Base-by-base conservation (phyloP, 495 filamentous ascomycete species). In the Copromyces sp. region DNA sequence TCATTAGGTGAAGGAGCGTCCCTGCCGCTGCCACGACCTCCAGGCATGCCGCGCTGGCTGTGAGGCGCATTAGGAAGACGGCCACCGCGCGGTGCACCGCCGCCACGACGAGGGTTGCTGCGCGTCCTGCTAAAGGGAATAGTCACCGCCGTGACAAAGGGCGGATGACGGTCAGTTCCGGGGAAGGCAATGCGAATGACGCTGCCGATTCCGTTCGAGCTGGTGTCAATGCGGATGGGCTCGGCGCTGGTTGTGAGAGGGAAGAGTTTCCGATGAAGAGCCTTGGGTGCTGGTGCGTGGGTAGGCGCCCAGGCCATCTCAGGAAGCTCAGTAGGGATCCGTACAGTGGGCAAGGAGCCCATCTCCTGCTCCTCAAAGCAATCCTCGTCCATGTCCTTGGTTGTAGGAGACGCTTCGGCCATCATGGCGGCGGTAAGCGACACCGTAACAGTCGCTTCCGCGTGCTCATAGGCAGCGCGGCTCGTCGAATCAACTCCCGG, bases 341-440 rank as follows among this genome's bases (percentile, higher is more conserved):
- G 88, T 17, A 95, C 88, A 41, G 87, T 85, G 12, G 92, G 92
- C 29, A 92, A 80, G 53, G 91, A 94, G 5, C 91, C 92, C 79
- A 90, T 91, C 79, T 94, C 92, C 73, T 91, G 91, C 77, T 94
- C 91, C 73, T 93, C 92, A 71, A 95, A 93, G 74, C 93, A 91
- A 72, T 91, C 91, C 74, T 95, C 92, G 39, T 90, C 90, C 75
- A 91, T 90, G 35, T 88, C 87, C 74, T 87, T 89, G 4, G 86
- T 88, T 45, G 83, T 85, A 35, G 77, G 73, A 39, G 78, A 80
- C 53, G 65, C 74, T 20, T 79, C 80, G 53, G 53, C 53, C 2
- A 65, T 35, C 53, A 65, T 65, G 3, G 12, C 39, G 47, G 38
- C 72, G 44, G 68, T n/a, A 77, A 74, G 24, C 78, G 69, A 38